These are phyloP conservation scores for Pueraria montana DNA, from an alignment of 306 rosid genomes.

Conservation along the genomic window DNA sequence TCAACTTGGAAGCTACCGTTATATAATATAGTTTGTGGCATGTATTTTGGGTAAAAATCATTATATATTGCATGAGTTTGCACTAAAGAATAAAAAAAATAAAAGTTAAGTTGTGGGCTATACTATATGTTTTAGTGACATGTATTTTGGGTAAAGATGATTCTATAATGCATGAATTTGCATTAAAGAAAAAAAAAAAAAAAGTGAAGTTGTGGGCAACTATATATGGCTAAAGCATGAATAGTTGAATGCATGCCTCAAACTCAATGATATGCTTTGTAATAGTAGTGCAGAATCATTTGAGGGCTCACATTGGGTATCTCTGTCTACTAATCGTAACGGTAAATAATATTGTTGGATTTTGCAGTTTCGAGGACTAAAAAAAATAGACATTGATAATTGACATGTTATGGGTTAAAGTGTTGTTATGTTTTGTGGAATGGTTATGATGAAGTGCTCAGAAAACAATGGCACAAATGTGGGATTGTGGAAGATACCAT, in stretches of 20 bases:
- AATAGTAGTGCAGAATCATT: conserved; percentile 34
- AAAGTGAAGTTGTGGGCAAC: conserved; percentile 7
- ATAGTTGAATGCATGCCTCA: conserved; percentile 39
- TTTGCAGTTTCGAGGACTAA: conserved; percentile 31
- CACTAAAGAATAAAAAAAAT: conserved; percentile 3
- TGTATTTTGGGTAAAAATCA: conserved; percentile 19
- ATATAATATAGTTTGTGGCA: conserved; percentile 6
- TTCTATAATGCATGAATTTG: conserved; percentile 25
- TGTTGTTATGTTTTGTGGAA: conserved; percentile 35
- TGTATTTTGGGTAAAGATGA: not conserved
- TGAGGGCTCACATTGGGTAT: conserved; percentile 1
- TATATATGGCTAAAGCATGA: conserved; percentile 34
- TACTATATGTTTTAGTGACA: conserved; percentile 3
- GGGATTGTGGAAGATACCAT: conserved; percentile 33
- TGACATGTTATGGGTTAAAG: conserved; percentile 50
- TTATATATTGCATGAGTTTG: conserved; percentile 38
- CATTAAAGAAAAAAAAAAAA: conserved; percentile 2
- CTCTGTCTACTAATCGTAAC: conserved; percentile 14
- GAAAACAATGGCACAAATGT: conserved; percentile 27
- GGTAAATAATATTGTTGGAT: conserved; percentile 18
- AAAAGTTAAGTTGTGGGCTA: conserved; percentile 22
- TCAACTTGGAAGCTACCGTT: conserved; percentile 12
- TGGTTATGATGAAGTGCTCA: conserved; percentile 38
- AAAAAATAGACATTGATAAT: conserved; percentile 24
- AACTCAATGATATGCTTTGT: conserved; percentile 31